These are phyloP conservation scores for Cornus kousa DNA, from an alignment of 148 eudicot genomes.

Conservation along the genomic window DNA sequence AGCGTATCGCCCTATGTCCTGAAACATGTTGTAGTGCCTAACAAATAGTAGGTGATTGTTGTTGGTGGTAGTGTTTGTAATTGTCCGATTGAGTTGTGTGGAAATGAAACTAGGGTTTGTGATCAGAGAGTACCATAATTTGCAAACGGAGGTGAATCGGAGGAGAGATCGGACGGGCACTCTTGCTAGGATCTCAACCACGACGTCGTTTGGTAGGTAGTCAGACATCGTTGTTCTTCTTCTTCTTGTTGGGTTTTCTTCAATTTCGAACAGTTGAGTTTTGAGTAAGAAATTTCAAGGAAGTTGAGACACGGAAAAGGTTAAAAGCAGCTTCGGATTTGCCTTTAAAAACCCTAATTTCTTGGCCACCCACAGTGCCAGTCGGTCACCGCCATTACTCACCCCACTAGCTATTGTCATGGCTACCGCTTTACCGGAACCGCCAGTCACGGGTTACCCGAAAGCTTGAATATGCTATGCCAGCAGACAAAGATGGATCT, in stretches of 20 bases:
- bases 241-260: neutral
- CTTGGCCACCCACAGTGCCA: too few species aligned
- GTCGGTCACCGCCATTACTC: too few species aligned
- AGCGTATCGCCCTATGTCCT: conserved; percentile 13
- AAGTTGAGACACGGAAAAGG: too few species aligned
- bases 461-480: too few species aligned
- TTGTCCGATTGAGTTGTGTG: conserved; percentile 15
- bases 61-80: neutral
- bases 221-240: neutral
- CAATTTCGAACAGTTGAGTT: neutral
- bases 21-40: neutral
- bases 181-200: conserved; percentile 23
- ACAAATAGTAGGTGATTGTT: conserved; percentile 17
- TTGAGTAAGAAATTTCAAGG: too few species aligned
- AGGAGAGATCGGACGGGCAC: conserved; percentile 29
- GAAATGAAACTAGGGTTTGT: conserved; percentile 26
- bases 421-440: too few species aligned
- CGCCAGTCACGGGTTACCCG: too few species aligned
- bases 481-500: too few species aligned
- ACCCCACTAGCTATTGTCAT: too few species aligned
- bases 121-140: conserved; percentile 28
- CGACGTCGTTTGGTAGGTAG: conserved; percentile 20
- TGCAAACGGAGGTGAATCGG: conserved; percentile 28
- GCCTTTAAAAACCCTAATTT: too few species aligned
- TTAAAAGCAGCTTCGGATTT: too few species aligned